Evolutionary conservation across 768 basidiomycete genomes (phyloP).

Genomic region (Hortiboletus flavorubellus): DNA sequence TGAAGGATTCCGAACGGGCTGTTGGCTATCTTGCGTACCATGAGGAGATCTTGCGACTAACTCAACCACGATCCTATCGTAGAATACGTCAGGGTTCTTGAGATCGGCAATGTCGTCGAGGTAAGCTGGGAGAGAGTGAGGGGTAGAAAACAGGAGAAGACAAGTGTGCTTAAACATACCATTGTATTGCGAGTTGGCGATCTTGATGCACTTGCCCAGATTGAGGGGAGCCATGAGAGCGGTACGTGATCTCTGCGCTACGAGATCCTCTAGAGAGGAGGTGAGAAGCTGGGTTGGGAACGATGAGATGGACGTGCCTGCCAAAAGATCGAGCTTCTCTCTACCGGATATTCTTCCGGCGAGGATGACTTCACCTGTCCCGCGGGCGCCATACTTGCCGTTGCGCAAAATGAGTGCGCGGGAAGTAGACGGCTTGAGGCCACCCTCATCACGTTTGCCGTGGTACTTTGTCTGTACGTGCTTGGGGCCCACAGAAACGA

Average conservation of each 20-base stretch:
- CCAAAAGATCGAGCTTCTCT: conserved; percentile 77
- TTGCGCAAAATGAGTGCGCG: conserved; percentile 73
- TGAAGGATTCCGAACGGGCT: conserved; percentile 39
- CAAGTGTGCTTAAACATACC: conserved; percentile 39
- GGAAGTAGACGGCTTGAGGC: conserved; percentile 60
- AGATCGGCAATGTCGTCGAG: conserved; percentile 68
- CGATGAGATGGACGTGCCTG: conserved; percentile 43
- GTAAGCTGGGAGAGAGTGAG: conserved; percentile 43
- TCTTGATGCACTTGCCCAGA: conserved; percentile 58
- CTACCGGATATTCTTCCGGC: conserved; percentile 63
- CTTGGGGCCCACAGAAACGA: conserved; percentile 55
- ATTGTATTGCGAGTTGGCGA: conserved; percentile 71
- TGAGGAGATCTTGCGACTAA: conserved; percentile 47
- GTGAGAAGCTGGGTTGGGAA: neutral
- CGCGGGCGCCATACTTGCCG: conserved; percentile 68
- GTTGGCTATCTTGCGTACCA: conserved; percentile 24
- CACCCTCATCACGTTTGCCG: conserved; percentile 46
- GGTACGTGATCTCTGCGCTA: conserved; percentile 46
- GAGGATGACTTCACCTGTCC: conserved; percentile 63
- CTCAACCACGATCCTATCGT: conserved; percentile 52
- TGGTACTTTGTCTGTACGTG: conserved; percentile 39
- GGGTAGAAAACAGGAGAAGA: conserved; percentile 1
- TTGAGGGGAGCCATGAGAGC: conserved; percentile 65
- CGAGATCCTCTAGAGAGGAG: conserved; percentile 57
- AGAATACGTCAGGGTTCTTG: conserved; percentile 63